Evolutionary conservation across 2,329 filamentous ascomycete species (phyloP), one percentile per base, ranked within the genome.

Genomic region (Aureobasidium sp.): DNA sequence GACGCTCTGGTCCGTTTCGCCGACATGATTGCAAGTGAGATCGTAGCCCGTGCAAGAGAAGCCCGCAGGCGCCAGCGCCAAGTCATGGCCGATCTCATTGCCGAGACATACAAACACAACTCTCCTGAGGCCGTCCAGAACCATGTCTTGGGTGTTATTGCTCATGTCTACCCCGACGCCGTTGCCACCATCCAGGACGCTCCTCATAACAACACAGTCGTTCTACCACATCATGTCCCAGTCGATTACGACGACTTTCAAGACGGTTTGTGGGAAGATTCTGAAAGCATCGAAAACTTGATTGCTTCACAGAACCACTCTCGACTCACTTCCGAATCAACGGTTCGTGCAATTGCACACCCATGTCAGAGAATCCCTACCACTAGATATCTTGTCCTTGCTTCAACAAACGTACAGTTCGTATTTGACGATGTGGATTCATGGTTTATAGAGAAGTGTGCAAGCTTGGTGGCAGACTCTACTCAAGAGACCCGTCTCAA

Each of bases 381-480:
- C 0, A 68, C 70, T 0, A 75, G 71, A 0, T 70, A 73, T 0
- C 68, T 80, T 0, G 69, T 77, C 0, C 71, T 79, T 2, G 71
- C 72, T 1, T 76, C 74, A 0, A 75, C 70, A 1, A 73, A 79
- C 1, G 71, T 79, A 11, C 73, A 74, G 33, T 65, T 70, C 0
- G 73, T 80, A 4, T 79, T 79, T 53, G 78, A 80, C 49, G 78
- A 80, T 45, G 67, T 79, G 1, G 78, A 80, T 60, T 67, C 75
- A 0, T 78, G 77, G 74, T 79, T 80, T 48, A 68, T 79, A 0
- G 70, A 76, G 5, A 70, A 70, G 4, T 78, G 76, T 52, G 74
- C 77, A 0, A 65, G 66, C 5, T 68, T 77, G 1, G 65, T 79
- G 7, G 72, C 72, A 4, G 71, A 74, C 3, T 70, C 69, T 22